These are phyloP conservation scores for Sporothrix brunneoviolacea DNA, from an alignment of 2,329 filamentous ascomycete genomes.

Conservation along the genomic window DNA sequence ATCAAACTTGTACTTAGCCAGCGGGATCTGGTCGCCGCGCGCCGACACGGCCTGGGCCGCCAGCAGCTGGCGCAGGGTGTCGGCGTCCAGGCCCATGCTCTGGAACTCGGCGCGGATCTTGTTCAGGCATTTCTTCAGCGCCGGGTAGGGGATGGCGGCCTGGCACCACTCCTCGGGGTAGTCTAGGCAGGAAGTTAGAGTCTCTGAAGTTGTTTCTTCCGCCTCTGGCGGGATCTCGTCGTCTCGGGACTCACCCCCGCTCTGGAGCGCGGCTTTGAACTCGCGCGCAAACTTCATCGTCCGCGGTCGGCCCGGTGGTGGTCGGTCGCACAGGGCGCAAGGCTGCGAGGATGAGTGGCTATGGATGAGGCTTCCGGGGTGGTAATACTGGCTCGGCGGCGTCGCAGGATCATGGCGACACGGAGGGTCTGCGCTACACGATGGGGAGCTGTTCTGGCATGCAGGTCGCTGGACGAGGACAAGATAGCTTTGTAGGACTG, in stretches of 20 bases:
- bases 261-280: constrained; percentile 60
- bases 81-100: constrained; percentile 63
- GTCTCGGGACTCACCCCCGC: constrained; percentile 12
- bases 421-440: neutral
- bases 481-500: too few species aligned
- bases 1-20: constrained; percentile 47
- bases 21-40: constrained; percentile 22
- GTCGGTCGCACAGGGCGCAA: neutral
- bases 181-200: constrained; percentile 32
- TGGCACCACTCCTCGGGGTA: constrained; percentile 69
- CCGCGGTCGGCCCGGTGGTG: neutral
- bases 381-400: neutral
- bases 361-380: neutral
- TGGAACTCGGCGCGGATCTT: constrained; percentile 66
- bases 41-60: constrained; percentile 39
- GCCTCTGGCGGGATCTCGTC: too few species aligned
- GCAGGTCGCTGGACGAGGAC: too few species aligned
- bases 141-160: constrained; percentile 73
- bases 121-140: constrained; percentile 85
- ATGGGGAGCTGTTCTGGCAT: too few species aligned
- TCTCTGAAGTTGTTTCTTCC: too few species aligned
- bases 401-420: constrained; percentile 6
- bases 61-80: constrained; percentile 61
- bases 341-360: neutral
- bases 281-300: constrained; percentile 81